Base-by-base conservation (phyloP, 108 stramenopile species). In the Skeletonema potamos region DNA sequence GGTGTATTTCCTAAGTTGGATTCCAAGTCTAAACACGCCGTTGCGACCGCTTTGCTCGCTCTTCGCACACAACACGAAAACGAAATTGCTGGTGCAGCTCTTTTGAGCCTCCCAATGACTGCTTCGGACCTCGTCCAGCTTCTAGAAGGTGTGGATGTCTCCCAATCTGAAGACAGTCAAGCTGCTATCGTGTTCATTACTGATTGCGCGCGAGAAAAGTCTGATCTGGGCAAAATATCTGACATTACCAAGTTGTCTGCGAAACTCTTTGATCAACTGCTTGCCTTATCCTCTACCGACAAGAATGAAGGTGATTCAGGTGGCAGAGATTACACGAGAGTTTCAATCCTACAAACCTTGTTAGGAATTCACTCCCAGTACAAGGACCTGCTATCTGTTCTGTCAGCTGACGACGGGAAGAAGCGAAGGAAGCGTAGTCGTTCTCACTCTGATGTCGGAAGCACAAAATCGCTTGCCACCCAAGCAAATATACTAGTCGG, bases 101-200 rank as follows among this genome's bases (percentile, higher is more conserved):
- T 94, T 18, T 68, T 86, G 3, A 66, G 66, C 33, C 89, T 94
- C 26, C 93, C 90, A 12, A 54, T 92, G 57, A 68, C 77, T 37
- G 62, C 84, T 2, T 30, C 68, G 7, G 88, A 94, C 48, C 55
- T 91, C 6, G 43, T 74, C 15, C 54, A 82, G 29, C 77, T 92
- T 36, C 51, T 88, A 11, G 64, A 61, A 9, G 24, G 62, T 11
- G 28, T 68, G 17, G 64, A 77, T 73, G 57, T 48, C 15, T 44
- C 68, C 2, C 44, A 67, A 32, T 74, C 64, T 15, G 70, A 77
- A 61, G 65, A 44, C 10, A 55, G 70, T 58, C 77, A 88, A 20
- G 44, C 75, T 13, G 63, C 84, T 18, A n/a, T 89, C 20, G 79
- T 87, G 6, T 79, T 83, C 43, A 43, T 91, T 36, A 70, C 87